These are phyloP conservation scores for Candida mattraensis DNA, from an alignment of 805 yeast genomes.

Conservation along the genomic window DNA sequence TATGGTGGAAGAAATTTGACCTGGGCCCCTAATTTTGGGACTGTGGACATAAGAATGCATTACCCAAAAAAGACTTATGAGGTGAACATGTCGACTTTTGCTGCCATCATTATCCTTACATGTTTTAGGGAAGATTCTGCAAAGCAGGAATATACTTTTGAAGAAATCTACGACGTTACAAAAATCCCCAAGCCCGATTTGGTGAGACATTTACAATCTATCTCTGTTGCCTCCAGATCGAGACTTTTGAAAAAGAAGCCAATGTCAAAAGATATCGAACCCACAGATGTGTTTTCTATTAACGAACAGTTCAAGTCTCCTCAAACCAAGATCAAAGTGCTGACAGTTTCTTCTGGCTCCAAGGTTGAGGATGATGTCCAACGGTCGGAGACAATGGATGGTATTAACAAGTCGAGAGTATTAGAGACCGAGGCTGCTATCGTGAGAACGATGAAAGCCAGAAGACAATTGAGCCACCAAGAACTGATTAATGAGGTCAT, in stretches of 20 bases:
- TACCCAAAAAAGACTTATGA: slow-evolving; percentile 73
- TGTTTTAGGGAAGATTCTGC: slow-evolving; percentile 60
- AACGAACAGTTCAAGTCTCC: slow-evolving; percentile 71
- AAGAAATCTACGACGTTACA: slow-evolving; percentile 64
- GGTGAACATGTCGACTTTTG: slow-evolving; percentile 74
- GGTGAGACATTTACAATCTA: slow-evolving; percentile 73
- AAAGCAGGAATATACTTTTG: slow-evolving; percentile 49
- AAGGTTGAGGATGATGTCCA: slow-evolving; percentile 56
- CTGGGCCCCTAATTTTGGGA: slow-evolving; percentile 86
- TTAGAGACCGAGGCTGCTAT: slow-evolving; percentile 80
- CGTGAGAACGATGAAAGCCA: slow-evolving; percentile 82
- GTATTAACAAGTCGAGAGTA: slow-evolving; percentile 61
- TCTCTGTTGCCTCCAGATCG: slow-evolving; percentile 80
- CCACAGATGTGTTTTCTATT: slow-evolving; percentile 61
- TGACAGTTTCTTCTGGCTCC: slow-evolving; percentile 55
- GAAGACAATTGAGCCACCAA: slow-evolving; percentile 60
- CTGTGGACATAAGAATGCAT: slow-evolving; percentile 73
- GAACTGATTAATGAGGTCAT: slow-evolving; percentile 67
- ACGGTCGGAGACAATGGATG: slow-evolving; percentile 51
- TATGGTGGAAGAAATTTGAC: slow-evolving; percentile 59
- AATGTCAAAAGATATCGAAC: slow-evolving; percentile 66
- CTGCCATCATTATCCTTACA: slow-evolving; percentile 68
- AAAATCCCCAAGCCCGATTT: slow-evolving; percentile 73
- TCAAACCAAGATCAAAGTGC: slow-evolving; percentile 67
- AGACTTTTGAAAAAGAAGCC: slow-evolving; percentile 75